phyloP scores from a whole-genome alignment of 2,329 filamentous ascomycete genomes.

The Botryosphaeria dothidea region DNA sequence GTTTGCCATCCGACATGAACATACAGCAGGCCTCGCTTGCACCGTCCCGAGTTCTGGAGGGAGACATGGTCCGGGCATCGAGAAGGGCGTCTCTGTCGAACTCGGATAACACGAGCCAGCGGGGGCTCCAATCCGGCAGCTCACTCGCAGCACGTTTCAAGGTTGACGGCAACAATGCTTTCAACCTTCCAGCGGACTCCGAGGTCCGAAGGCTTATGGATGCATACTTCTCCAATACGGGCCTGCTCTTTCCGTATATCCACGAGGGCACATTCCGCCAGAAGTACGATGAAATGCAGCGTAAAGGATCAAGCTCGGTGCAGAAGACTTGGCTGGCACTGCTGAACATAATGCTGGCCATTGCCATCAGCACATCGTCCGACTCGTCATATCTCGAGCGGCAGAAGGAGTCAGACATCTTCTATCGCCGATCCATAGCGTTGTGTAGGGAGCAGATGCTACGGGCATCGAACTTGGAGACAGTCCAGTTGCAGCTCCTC shows the following conservation, averaged over 20 bases:
- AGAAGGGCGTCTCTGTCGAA: conserved; percentile 25
- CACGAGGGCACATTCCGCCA: conserved; percentile 38
- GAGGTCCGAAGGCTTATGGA: conserved; percentile 34
- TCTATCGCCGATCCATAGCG: conserved; percentile 46
- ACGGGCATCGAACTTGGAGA: conserved; percentile 47
- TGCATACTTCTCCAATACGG: conserved; percentile 41
- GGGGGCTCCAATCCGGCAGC: background rate
- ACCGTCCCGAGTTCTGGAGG: conserved; percentile 18
- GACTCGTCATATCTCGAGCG: conserved; percentile 33
- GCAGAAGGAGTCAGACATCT: conserved; percentile 46
- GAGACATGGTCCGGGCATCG: conserved; percentile 25
- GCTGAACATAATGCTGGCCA: conserved; percentile 53
- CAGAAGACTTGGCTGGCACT: conserved; percentile 54
- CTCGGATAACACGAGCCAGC: background rate
- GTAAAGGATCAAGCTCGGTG: conserved; percentile 35
- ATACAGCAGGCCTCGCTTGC: background rate
- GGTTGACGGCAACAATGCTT: background rate
- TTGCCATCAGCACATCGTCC: conserved; percentile 43
- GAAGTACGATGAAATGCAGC: conserved; percentile 35
- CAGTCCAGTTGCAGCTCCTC: conserved; percentile 54
- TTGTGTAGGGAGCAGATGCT: conserved; percentile 47
- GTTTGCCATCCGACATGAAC: background rate
- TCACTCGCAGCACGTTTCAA: background rate
- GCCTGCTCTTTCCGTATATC: conserved; percentile 43
- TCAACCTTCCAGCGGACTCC: conserved; percentile 25